Conservation (phyloP, 129 eudicot species). For the Saussurea involucrata region DNA sequence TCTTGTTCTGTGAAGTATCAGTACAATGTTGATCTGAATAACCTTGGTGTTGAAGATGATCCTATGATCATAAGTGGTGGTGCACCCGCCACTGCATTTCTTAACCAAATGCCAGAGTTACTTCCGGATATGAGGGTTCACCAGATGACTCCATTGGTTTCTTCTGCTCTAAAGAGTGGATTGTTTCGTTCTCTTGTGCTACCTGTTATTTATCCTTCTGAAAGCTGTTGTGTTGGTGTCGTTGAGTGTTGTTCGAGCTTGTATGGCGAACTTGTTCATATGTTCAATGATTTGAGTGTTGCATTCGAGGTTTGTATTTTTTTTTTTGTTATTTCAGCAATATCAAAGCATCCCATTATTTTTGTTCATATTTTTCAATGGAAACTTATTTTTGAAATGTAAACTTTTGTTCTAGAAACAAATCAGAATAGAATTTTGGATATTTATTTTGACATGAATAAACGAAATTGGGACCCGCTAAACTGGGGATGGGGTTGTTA, state of each 20-base stretch:
- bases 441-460: too few relatives aligned
- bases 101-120: not conserved
- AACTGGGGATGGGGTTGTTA: too few relatives aligned
- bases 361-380: not conserved
- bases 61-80: not conserved
- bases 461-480: too few relatives aligned
- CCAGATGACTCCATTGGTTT: not conserved
- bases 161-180: constrained; percentile 4
- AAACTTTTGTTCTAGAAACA: too few relatives aligned
- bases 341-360: not conserved
- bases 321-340: not conserved
- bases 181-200: not conserved
- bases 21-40: not conserved
- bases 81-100: not conserved
- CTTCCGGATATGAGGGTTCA: constrained; percentile 10
- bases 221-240: not conserved
- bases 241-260: not conserved
- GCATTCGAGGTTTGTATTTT: not conserved
- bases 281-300: not conserved
- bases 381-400: too few relatives aligned
- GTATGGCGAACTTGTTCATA: not conserved
- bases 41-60: not conserved
- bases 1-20: not conserved
- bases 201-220: constrained; percentile 5
- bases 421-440: too few relatives aligned